Evolutionary conservation across 495 filamentous ascomycete species (phyloP).

Genomic region (Daldinia childiae): DNA sequence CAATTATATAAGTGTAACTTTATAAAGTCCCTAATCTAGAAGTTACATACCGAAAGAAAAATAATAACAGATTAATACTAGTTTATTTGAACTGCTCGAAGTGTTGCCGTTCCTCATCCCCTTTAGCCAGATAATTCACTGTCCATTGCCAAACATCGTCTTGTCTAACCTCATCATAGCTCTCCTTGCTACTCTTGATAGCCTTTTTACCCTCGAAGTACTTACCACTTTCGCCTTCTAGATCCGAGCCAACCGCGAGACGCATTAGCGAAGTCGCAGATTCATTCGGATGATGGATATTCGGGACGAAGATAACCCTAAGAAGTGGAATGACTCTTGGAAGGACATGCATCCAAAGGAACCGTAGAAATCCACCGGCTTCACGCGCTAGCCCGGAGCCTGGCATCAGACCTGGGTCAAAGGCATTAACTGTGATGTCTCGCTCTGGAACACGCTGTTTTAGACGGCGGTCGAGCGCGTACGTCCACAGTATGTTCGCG

Average conservation of each 20-base stretch:
- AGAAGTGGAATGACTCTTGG: not conserved
- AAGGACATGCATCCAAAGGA: not conserved
- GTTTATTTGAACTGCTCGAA: conserved; percentile 44
- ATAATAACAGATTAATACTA: not conserved
- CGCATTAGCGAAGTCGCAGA: not conserved
- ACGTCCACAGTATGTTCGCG: conserved; percentile 71
- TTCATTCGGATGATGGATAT: not conserved
- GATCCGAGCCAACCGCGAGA: not conserved
- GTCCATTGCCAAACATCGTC: conserved; percentile 63
- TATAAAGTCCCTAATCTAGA: not conserved
- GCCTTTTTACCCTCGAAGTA: not conserved
- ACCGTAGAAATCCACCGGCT: not conserved
- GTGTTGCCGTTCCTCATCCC: conserved; percentile 42
- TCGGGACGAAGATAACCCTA: not conserved
- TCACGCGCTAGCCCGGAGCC: not conserved
- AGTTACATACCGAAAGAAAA: not conserved
- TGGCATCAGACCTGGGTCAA: conserved; percentile 47
- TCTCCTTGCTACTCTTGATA: conserved; percentile 33
- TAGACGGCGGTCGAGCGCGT: conserved; percentile 53
- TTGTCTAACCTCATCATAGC: conserved; percentile 54
- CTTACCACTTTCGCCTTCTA: not conserved
- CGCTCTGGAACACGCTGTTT: conserved; percentile 28
- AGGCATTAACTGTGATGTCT: conserved; percentile 50
- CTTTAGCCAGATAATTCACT: conserved; percentile 51
- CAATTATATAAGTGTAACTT: not conserved